Base-by-base conservation (phyloP, 768 basidiomycete species). In the Hydnomerulius pinastri region DNA sequence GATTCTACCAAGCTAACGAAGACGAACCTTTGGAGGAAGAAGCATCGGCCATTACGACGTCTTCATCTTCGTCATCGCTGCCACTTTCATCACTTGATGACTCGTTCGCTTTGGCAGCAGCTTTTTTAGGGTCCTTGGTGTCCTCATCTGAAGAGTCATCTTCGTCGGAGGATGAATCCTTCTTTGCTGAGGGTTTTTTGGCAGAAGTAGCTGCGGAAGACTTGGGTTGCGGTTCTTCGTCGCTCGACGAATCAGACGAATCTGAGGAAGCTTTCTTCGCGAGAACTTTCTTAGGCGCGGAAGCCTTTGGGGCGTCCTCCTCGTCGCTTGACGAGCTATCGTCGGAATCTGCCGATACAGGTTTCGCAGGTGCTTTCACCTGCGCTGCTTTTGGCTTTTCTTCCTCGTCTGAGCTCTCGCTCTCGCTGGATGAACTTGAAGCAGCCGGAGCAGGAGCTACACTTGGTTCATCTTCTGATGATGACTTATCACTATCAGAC, bases 21-120 rank as follows among this genome's bases (percentile, higher is more conserved):
- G 33, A 63, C 61, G 30, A 37, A 80, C 80, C 74, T 59, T 73
- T 69, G 25, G 70, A 66, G 48, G 71, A 57, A 38, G 70, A 59
- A 7, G 72, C 68, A 48, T 82, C 79, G 21, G 68, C 74, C 80
- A 85, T 86, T 59, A 85, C 77, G 17, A 77, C 82, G 61, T 86
- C 85, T 15, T 73, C 73, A 53, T 80, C 77, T 18, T 75, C 73
- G 21, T 76, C 76, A 23, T 68, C 68, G 28, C 18, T 27, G 5
- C 41, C 27, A 9, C 32, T 43, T 2, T 54, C 55, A 13, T 47
- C 49, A 24, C 49, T 48, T 2, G 49, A 59, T 35, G 49, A 62
- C 44, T 46, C 64, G 43, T 47, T 53, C 4, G 56, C 30, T 44
- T 4, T 29, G 20, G 43, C 43, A 8, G 42, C 6, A 24, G 21